Evolutionary conservation across 2,329 filamentous ascomycete species (phyloP).

Genomic region (Paraphoma sp.): DNA sequence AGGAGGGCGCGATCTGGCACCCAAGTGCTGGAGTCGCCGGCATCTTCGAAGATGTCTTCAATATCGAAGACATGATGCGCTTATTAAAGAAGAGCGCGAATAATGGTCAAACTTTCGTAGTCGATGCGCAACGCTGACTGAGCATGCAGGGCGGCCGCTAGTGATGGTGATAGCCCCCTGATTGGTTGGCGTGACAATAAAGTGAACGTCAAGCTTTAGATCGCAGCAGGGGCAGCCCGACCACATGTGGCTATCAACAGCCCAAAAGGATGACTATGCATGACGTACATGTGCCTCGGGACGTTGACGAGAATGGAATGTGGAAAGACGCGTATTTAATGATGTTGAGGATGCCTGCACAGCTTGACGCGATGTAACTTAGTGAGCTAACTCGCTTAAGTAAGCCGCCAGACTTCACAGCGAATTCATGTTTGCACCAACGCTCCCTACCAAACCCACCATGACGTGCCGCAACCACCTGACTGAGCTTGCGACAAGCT

Average conservation of each 20-base stretch:
- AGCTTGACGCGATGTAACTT: too few species aligned
- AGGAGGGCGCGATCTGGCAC: conserved; percentile 36
- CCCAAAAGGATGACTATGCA: not conserved
- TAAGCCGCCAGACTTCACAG: not conserved
- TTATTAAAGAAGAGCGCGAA: not conserved
- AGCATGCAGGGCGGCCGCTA: conserved; percentile 6
- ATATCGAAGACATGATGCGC: not conserved
- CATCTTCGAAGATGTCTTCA: conserved; percentile 13
- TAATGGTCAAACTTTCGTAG: not conserved
- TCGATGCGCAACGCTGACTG: conserved; percentile 4
- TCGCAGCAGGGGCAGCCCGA: not conserved
- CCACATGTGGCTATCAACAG: not conserved
- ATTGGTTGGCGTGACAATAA: not conserved
- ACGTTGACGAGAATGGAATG: not conserved
- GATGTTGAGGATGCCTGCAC: not conserved
- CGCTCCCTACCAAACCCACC: not conserved
- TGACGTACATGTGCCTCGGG: not conserved
- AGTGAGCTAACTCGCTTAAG: not conserved
- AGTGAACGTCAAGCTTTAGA: conserved; percentile 1
- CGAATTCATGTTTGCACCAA: not conserved
- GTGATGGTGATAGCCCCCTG: not conserved
- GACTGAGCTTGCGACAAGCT: not conserved
- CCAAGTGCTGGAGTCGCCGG: conserved; percentile 21
- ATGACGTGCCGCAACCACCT: conserved; percentile 17
- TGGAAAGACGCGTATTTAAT: not conserved